Evolutionary conservation across 139 green algal species (phyloP).

Genomic region (Coccomyxa sp.): DNA sequence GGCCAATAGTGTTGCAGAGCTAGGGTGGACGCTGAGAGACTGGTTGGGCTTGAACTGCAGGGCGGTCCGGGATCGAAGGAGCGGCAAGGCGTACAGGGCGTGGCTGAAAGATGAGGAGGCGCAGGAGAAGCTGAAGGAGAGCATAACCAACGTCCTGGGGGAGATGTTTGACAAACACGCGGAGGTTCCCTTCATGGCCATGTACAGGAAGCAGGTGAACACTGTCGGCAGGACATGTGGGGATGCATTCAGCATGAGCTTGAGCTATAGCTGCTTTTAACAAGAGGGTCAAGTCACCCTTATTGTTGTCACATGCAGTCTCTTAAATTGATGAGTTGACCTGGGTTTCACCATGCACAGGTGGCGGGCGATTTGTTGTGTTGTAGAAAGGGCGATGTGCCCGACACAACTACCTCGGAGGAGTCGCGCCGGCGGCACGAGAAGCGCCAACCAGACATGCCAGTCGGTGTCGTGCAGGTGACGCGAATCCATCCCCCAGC

Average conservation of each 20-base stretch:
- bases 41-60: neutral
- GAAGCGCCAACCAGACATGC: conserved; percentile 1
- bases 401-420: conserved; percentile 6
- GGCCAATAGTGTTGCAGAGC: too few relatives aligned
- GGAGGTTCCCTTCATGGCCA: conserved; percentile 64
- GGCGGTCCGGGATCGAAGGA: neutral
- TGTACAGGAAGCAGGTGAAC: conserved; percentile 70
- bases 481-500: too few relatives aligned
- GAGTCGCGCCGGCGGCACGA: neutral
- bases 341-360: neutral
- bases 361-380: conserved; percentile 67
- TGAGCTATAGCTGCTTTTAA: too few relatives aligned
- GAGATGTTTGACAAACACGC: conserved; percentile 53
- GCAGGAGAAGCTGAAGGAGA: neutral
- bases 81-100: neutral
- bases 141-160: conserved; percentile 51
- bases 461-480: conserved; percentile 32
- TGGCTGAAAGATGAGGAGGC: neutral
- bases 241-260: too few relatives aligned
- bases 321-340: neutral
- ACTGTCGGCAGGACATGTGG: neutral
- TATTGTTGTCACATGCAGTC: too few relatives aligned
- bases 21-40: neutral
- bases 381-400: conserved; percentile 45
- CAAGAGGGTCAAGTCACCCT: too few relatives aligned